These are phyloP conservation scores for Chrysanthemum makinoi DNA, from an alignment of 129 eudicot genomes.

Conservation along the genomic window DNA sequence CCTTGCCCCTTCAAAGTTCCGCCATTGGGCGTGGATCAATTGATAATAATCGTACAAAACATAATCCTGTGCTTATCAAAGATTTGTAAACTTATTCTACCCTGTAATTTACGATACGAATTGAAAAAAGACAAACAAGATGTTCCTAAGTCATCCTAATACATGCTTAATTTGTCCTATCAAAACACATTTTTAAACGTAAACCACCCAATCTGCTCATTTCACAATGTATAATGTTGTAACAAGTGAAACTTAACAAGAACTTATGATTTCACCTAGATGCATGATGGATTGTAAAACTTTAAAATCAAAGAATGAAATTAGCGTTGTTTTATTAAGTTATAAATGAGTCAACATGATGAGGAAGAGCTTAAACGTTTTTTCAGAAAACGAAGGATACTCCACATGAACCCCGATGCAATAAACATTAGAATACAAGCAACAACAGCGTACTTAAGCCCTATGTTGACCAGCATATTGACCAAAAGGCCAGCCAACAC, in stretches of 20 bases:
- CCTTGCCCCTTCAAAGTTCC: too few relatives aligned
- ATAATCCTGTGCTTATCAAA: too few relatives aligned
- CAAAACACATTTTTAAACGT: too few relatives aligned
- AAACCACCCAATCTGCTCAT: neutral
- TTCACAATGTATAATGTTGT: neutral
- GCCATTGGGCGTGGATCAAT: too few relatives aligned
- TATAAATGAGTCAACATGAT: constrained; percentile 6
- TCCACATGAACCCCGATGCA: constrained; percentile 95
- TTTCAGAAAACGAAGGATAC: constrained; percentile 58
- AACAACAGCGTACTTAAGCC: constrained; percentile 77
- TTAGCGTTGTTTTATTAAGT: constrained; percentile 10
- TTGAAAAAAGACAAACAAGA: too few relatives aligned
- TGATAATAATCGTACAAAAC: too few relatives aligned
- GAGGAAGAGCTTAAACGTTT: constrained; percentile 39
- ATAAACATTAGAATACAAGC: constrained; percentile 65
- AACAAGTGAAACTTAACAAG: neutral
- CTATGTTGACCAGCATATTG: constrained; percentile 87
- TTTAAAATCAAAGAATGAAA: constrained; percentile 5
- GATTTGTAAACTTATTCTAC: too few relatives aligned
- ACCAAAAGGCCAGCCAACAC: constrained; percentile 89
- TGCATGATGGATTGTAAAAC: constrained; percentile 14
- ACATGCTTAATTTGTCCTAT: too few relatives aligned
- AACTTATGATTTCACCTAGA: neutral
- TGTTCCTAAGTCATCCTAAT: too few relatives aligned
- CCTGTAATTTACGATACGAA: too few relatives aligned